Evolutionary conservation across 2,329 filamentous ascomycete genomes (phyloP).

Genomic region (Nemania sp.): DNA sequence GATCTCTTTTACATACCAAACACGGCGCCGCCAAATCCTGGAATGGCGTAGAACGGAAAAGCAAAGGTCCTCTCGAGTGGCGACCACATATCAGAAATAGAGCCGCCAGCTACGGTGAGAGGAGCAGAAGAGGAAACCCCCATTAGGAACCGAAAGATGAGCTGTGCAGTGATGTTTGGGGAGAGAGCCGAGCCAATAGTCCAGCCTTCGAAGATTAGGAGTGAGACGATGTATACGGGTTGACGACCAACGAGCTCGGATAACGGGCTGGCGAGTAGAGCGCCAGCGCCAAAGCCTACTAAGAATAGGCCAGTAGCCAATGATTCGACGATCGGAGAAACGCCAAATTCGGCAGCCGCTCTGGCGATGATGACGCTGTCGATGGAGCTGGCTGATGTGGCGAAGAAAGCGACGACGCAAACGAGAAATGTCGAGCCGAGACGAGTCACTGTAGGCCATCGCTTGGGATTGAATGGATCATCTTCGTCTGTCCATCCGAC

Average conservation of each 20-base stretch:
- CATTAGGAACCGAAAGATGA: constrained; percentile 62
- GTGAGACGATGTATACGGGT: constrained; percentile 55
- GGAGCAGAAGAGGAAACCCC: constrained; percentile 61
- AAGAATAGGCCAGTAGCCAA: constrained; percentile 52
- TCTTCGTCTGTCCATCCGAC: constrained; percentile 55
- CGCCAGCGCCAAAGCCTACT: constrained; percentile 54
- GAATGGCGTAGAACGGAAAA: constrained; percentile 47
- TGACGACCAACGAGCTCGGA: constrained; percentile 56
- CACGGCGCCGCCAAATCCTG: constrained; percentile 42
- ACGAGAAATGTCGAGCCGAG: constrained; percentile 57
- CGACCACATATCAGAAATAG: constrained; percentile 56
- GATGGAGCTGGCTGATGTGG: constrained; percentile 64
- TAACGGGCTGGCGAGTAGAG: constrained; percentile 54
- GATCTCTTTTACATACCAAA: constrained; percentile 37
- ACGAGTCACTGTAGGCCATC: constrained; percentile 52
- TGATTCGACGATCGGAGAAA: constrained; percentile 63
- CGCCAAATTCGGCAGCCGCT: constrained; percentile 59
- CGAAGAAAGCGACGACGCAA: constrained; percentile 61
- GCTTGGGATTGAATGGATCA: constrained; percentile 55
- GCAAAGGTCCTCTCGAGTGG: constrained; percentile 43
- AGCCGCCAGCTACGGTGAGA: constrained; percentile 57
- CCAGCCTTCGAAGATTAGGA: constrained; percentile 59
- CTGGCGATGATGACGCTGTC: constrained; percentile 62
- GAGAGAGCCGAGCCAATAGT: constrained; percentile 59
- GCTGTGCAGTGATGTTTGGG: constrained; percentile 57